Percentiles rank a stretch among this genome's conserved stretches.
These are phyloP conservation scores for Kwoniella dejecticola DNA, from an alignment of 768 basidiomycete genomes.

Conservation along the genomic window DNA sequence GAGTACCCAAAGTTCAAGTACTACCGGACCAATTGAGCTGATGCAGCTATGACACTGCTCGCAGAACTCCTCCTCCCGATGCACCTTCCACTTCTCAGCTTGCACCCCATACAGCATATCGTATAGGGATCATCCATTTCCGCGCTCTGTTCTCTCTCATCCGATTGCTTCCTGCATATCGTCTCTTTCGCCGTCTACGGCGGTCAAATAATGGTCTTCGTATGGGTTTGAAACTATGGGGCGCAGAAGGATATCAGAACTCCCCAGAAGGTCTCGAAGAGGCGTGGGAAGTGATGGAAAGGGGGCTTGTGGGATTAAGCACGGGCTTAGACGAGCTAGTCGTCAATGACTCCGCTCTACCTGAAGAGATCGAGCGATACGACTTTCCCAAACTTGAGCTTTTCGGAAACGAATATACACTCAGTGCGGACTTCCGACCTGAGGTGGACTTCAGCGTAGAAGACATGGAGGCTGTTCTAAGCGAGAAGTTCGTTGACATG, in stretches of 20 bases:
- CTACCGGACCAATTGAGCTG: neutral
- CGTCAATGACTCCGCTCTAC: constrained; percentile 8
- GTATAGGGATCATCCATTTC: constrained; percentile 51
- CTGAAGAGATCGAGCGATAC: constrained; percentile 25
- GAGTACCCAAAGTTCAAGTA: constrained; percentile 8
- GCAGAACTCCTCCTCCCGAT: constrained; percentile 9
- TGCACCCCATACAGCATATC: constrained; percentile 46
- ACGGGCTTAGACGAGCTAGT: constrained; percentile 31
- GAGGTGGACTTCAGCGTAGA: constrained; percentile 52
- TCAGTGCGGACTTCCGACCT: constrained; percentile 40
- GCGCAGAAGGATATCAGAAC: constrained; percentile 43
- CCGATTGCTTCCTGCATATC: constrained; percentile 47
- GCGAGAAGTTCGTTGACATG: constrained; percentile 51
- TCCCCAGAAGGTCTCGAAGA: constrained; percentile 30
- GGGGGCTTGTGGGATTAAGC: constrained; percentile 44
- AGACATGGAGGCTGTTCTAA: constrained; percentile 49
- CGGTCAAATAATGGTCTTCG: constrained; percentile 44
- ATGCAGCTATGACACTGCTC: neutral
- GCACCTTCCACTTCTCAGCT: constrained; percentile 29
- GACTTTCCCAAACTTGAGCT: constrained; percentile 40
- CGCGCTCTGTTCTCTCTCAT: constrained; percentile 45
- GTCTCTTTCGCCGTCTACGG: constrained; percentile 41
- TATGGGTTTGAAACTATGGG: constrained; percentile 54
- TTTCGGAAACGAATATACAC: constrained; percentile 38
- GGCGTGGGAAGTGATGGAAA: constrained; percentile 54